These are phyloP conservation scores for Fusarium euwallaceae DNA, from an alignment of 2,329 filamentous ascomycete species.

Conservation along the genomic window DNA sequence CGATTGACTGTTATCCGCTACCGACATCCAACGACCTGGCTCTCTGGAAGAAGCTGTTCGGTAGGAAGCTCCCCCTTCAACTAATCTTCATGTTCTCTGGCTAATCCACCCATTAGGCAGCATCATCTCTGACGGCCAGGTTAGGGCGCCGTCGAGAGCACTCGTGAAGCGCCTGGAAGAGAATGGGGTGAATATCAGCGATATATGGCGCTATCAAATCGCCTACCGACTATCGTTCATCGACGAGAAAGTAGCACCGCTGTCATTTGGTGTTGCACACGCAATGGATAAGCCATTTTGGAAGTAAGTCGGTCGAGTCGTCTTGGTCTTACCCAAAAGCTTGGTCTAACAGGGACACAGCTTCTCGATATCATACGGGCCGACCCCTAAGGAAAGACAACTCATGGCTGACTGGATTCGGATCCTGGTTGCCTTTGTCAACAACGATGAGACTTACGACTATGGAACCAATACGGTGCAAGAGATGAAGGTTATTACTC, in stretches of 20 bases:
- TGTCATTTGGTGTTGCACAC: constrained; percentile 52
- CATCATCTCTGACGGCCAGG: constrained; percentile 57
- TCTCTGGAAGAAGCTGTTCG: constrained; percentile 56
- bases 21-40: constrained; percentile 47
- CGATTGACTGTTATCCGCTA: constrained; percentile 53
- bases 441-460: constrained; percentile 44
- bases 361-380: constrained; percentile 56
- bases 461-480: constrained; percentile 52
- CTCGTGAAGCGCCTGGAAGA: constrained; percentile 47
- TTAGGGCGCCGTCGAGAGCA: constrained; percentile 53
- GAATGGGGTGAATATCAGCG: constrained; percentile 50
- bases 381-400: constrained; percentile 48
- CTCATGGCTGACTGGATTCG: constrained; percentile 56
- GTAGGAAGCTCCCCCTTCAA: constrained; percentile 34
- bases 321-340: not conserved
- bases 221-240: constrained; percentile 59
- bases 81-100: no score
- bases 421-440: constrained; percentile 55
- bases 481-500: constrained; percentile 53
- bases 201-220: constrained; percentile 59
- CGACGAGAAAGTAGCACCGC: constrained; percentile 53
- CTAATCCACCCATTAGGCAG: constrained; percentile 4
- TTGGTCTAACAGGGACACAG: constrained; percentile 16
- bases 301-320: constrained; percentile 48
- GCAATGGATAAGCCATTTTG: constrained; percentile 59